Base-by-base conservation (phyloP, 345 rosid species). In the Litchi chinensis region DNA sequence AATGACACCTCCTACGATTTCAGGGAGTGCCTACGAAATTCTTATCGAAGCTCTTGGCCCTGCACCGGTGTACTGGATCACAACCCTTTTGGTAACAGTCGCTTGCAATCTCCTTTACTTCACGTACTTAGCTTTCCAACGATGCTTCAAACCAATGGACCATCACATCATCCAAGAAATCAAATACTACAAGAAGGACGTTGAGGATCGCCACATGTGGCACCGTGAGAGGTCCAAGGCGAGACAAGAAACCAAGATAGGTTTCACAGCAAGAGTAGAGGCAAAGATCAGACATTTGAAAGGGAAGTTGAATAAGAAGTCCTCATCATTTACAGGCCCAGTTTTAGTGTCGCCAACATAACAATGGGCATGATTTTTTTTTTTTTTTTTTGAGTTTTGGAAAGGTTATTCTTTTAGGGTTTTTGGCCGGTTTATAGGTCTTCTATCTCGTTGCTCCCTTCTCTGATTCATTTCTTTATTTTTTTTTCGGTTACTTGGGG, bases 121-220 rank as follows among this genome's bases (percentile, higher is more conserved):
- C 40, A 77, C 80, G 32, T 91, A 93, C 86, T 82, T 91, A 16
- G 83, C 97, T 3, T 89, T 88, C 86, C 97, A 94, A 74, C 91
- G 98, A 83, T 86, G 86, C 68, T 86, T 91, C 80, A 84, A 90
- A 65, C 98, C 99, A 3, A 65, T 94, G 92, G 98, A 96, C 82
- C 99, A 96, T 83, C 98, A 94, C 73, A 91, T 96, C 85, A 91
- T 96, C 68, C 99, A 96, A 86, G 98, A 93, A 85, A 96, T 96
- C 81, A 93, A 93, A 83, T 88, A 90, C 84, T 94, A 88, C 82
- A 89, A 76, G 83, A 90, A 93, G 69, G 99, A 97, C 12, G 85
- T 91, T 0, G 89, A 91, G 85, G 99, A 97, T 69, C 85, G 86
- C 57, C 81, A 82, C 63, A 88, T 97, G 95, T 97, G 98, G 99